Evolutionary conservation across 2,329 filamentous ascomycete genomes (phyloP), one percentile per base, ranked within the genome.

Genomic region (Clonostachys solani): DNA sequence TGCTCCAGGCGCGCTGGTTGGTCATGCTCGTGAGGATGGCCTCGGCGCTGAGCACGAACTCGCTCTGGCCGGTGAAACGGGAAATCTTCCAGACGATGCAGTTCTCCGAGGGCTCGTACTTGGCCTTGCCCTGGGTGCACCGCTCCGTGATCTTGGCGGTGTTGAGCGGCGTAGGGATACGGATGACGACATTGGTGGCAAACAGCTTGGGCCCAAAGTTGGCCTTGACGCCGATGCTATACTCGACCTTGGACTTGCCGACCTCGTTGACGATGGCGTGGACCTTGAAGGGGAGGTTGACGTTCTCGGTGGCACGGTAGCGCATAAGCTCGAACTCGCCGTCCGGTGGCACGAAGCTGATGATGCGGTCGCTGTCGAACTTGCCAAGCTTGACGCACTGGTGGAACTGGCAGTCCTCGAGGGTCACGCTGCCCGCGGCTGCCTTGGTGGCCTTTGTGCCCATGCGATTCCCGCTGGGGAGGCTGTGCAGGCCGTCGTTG

Each of bases 11-110:
- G 63, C 96, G 95, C 66, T 97, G 92, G 60, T 95, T 95, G 43
- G 95, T 99, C 92, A 96, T 99, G 67, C 87, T 91, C 6, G 91
- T 96, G 58, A 99, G 73, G 47, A 87, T 87, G 40, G 94, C 94
- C 68, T 99, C 95, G 10, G 94, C 94, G 58, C 87, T 95, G 49
- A 99, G 77, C 12, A 99, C 92, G 54, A 87, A 99, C 68, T 99
- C 94, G 69, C 87, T 92, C 69, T 96, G 91, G n/a, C 94, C 94
- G 0, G 92, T 94, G 69, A 99, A 99, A n/a, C 94, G 82, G 12
- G 92, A 87, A 56, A 99, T 97, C 78, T 96, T 97, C 94, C 94
- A 99, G 12, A 97, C 87, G 54, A 99, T 97, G 61, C 92, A 90
- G 74, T 99, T 99, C 63, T 96, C 92, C 53, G 92, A 89, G 1